Evolutionary conservation across 331 rosid genomes (phyloP).

Genomic region (Prunus yedoensis): DNA sequence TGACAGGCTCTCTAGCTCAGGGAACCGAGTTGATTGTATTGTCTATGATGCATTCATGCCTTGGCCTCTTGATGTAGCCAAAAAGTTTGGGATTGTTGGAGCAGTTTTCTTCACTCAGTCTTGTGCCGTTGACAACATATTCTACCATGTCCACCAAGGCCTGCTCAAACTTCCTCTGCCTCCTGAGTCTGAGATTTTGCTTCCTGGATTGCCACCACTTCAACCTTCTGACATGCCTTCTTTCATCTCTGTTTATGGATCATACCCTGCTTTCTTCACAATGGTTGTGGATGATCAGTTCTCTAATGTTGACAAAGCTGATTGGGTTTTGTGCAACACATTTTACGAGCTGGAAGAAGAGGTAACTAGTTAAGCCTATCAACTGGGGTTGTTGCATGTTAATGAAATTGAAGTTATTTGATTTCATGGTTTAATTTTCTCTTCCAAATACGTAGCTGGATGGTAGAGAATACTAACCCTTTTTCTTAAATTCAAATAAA

Average conservation of each 20-base stretch:
- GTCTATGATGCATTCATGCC: slow-evolving; percentile 41
- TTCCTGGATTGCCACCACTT: slow-evolving; percentile 44
- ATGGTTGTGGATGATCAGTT: slow-evolving; percentile 38
- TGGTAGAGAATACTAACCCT: background rate
- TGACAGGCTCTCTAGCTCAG: slow-evolving; percentile 16
- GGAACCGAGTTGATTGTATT: slow-evolving; percentile 33
- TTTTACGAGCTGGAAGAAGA: slow-evolving; percentile 33
- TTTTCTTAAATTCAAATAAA: background rate
- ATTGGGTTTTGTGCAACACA: slow-evolving; percentile 53
- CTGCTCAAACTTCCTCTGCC: slow-evolving; percentile 26
- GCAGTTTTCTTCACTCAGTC: slow-evolving; percentile 51
- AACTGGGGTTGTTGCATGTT: background rate
- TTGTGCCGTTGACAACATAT: slow-evolving; percentile 40
- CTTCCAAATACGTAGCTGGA: background rate
- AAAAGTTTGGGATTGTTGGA: slow-evolving; percentile 32
- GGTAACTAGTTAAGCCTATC: slow-evolving; percentile 26
- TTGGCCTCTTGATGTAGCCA: slow-evolving; percentile 54
- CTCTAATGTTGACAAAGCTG: slow-evolving; percentile 41
- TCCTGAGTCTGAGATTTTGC: slow-evolving; percentile 10
- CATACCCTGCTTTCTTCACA: slow-evolving; percentile 24
- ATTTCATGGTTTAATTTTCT: background rate
- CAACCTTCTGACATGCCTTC: slow-evolving; percentile 48
- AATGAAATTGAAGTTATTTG: background rate
- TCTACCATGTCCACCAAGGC: slow-evolving; percentile 31
- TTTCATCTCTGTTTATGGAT: slow-evolving; percentile 24